Percentiles rank a stretch among this genome's conserved stretches.
phyloP scores from a whole-genome alignment of 495 filamentous ascomycete species.

The Neurospora terricola region DNA sequence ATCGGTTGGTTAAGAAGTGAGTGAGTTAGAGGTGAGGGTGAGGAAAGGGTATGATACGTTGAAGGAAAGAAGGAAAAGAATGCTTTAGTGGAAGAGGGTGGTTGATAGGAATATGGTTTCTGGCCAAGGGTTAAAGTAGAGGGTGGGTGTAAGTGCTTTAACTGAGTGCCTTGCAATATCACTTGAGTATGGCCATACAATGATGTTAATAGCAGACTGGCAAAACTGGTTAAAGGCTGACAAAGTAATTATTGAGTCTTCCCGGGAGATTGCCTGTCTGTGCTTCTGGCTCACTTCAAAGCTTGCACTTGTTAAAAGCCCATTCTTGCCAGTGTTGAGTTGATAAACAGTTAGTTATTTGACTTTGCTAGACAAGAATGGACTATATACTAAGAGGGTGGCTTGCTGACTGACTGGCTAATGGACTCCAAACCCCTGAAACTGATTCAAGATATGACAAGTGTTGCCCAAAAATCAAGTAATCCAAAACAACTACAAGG shows the following conservation, averaged over 20 bases:
- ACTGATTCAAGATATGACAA: neutral
- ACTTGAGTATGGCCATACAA: neutral
- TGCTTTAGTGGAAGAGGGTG: neutral
- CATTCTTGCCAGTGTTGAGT: neutral
- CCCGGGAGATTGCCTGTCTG: neutral
- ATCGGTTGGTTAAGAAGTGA: constrained; percentile 47
- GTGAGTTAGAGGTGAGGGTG: too few relatives aligned
- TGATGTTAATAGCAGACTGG: neutral
- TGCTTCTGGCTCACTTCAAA: neutral
- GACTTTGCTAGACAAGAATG: neutral
- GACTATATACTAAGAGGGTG: neutral
- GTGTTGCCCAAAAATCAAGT: neutral
- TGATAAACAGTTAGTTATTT: neutral
- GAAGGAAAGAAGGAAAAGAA: neutral
- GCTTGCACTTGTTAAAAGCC: neutral
- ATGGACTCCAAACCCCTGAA: neutral
- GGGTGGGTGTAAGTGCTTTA: neutral
- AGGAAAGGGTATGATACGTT: neutral
- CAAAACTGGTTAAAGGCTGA: neutral
- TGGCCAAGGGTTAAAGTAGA: neutral
- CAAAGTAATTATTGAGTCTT: neutral
- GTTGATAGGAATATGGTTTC: neutral
- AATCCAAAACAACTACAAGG: neutral
- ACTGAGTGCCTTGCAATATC: neutral
- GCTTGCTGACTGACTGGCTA: neutral